Conservation (phyloP, 345 rosid genomes). For the Eucalyptus virginea region DNA sequence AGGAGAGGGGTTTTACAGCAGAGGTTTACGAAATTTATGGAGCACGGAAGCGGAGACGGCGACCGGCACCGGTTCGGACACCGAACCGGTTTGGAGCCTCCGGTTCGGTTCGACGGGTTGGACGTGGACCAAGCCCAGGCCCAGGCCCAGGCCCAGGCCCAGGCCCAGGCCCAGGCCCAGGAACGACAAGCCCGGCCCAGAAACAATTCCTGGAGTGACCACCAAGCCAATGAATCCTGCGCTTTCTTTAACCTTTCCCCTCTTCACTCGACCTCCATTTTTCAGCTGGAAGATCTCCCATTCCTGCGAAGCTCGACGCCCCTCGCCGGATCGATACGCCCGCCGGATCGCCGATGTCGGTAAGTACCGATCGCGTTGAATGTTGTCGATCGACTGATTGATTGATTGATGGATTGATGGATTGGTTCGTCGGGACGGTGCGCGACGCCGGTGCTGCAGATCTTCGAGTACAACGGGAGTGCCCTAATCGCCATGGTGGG, state of each 20-base stretch:
- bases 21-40: neutral
- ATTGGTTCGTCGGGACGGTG: neutral
- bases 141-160: neutral
- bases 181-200: neutral
- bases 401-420: neutral
- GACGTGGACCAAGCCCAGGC: neutral
- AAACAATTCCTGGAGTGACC: conserved; percentile 6
- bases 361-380: neutral
- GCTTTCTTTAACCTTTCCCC: neutral
- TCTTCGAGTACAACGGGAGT: conserved; percentile 97
- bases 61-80: neutral
- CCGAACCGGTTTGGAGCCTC: neutral
- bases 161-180: neutral
- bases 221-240: conserved; percentile 15
- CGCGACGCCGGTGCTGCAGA: conserved; percentile 22
- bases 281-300: neutral
- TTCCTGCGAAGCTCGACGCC: neutral
- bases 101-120: neutral
- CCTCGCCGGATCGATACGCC: neutral
- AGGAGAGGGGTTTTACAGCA: neutral
- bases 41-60: neutral
- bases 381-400: neutral
- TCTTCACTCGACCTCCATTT: neutral
- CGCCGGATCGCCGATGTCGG: neutral
- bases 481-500: conserved; percentile 99